These are phyloP conservation scores for Malassezia japonica DNA, from an alignment of 1,284 basidiomycete species.

Conservation along the genomic window DNA sequence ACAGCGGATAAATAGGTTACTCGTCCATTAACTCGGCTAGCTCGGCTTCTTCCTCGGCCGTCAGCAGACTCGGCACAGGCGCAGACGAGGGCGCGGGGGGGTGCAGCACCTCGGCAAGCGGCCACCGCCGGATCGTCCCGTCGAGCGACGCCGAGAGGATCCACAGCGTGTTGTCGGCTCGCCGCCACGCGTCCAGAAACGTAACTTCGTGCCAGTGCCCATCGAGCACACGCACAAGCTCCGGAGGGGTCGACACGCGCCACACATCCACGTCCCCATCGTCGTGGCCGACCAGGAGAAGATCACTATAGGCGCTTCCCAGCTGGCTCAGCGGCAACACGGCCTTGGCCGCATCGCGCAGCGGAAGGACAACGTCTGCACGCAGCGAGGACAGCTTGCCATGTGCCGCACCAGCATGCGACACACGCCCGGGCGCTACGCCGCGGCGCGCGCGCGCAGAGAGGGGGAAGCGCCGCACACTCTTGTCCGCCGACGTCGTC, in stretches of 20 bases:
- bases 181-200: conserved; percentile 18
- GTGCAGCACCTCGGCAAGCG: conserved; percentile 2
- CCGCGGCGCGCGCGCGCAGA: not conserved
- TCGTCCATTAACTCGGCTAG: conserved; percentile 26
- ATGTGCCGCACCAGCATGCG: conserved; percentile 1
- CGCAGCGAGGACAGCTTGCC: not conserved
- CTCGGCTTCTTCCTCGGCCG: conserved; percentile 36
- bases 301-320: not conserved
- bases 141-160: conserved; percentile 26
- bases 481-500: conserved; percentile 9
- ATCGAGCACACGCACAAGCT: conserved; percentile 14
- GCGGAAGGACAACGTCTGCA: not conserved
- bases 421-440: not conserved
- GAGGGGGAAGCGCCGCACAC: conserved; percentile 14
- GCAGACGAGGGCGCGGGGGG: too few relatives aligned
- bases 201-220: conserved; percentile 37
- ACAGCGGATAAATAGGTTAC: conserved; percentile 23
- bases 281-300: not conserved
- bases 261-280: conserved; percentile 8
- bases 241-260: not conserved
- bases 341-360: not conserved
- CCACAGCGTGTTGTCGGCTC: conserved; percentile 10
- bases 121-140: conserved; percentile 29
- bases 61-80: conserved; percentile 14
- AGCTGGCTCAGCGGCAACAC: conserved; percentile 7